Evolutionary conservation across 345 rosid species (phyloP).

Genomic region (Eucalyptus caleyi): DNA sequence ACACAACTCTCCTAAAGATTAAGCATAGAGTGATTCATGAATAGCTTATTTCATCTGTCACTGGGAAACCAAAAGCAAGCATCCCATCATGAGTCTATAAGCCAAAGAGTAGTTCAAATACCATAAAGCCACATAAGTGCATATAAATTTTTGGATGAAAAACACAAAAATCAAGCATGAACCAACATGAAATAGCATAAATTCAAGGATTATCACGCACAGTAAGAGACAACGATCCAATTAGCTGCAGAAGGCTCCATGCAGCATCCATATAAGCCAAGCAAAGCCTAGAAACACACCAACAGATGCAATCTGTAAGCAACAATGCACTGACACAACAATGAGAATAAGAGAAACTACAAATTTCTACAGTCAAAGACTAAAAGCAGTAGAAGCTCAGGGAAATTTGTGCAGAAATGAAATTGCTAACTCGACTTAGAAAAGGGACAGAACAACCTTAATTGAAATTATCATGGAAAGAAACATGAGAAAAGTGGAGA

Average conservation of each 20-base stretch:
- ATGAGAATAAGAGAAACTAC: not conserved
- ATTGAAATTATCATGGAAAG: not conserved
- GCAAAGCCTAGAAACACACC: constrained; percentile 31
- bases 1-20: not conserved
- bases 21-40: not conserved
- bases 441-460: not conserved
- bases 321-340: not conserved
- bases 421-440: not conserved
- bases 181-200: not conserved
- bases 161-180: not conserved
- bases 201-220: constrained; percentile 23
- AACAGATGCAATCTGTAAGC: not conserved
- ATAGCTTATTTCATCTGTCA: not conserved
- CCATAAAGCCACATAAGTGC: not conserved
- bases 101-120: not conserved
- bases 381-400: not conserved
- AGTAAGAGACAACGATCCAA: constrained; percentile 31
- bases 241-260: constrained; percentile 51
- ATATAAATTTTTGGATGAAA: not conserved
- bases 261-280: constrained; percentile 58
- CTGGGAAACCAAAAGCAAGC: not conserved
- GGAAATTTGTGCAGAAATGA: not conserved
- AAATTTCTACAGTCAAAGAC: not conserved
- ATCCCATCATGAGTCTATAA: not conserved
- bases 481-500: not conserved